phyloP scores from a whole-genome alignment of 2,329 filamentous ascomycete species.

The Paraconiothyrium sp. region DNA sequence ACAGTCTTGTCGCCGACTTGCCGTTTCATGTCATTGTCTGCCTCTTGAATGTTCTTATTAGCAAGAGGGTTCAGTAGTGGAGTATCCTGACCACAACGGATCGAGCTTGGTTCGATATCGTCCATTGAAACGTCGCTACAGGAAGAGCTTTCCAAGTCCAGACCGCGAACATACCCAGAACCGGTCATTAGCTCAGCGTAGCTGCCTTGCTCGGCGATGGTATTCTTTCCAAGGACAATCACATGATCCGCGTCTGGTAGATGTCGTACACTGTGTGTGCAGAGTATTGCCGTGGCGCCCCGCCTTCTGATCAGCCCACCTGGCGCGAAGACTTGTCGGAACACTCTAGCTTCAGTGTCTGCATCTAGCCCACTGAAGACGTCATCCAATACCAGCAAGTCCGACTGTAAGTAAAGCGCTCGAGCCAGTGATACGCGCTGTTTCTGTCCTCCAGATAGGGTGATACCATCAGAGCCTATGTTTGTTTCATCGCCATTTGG shows the following conservation, averaged over 20 bases:
- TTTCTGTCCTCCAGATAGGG: slow-evolving; percentile 60
- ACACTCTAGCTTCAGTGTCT: slow-evolving; percentile 57
- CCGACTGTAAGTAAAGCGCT: slow-evolving; percentile 57
- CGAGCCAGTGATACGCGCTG: slow-evolving; percentile 60
- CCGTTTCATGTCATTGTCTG: slow-evolving; percentile 11
- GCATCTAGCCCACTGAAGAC: slow-evolving; percentile 59
- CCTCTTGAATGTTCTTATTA: not conserved
- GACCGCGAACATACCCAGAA: slow-evolving; percentile 47
- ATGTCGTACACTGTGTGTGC: slow-evolving; percentile 24
- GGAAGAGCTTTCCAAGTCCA: slow-evolving; percentile 9
- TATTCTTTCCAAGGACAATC: slow-evolving; percentile 17
- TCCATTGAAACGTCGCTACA: not conserved
- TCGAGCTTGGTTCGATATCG: not conserved
- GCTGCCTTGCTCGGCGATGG: slow-evolving; percentile 39
- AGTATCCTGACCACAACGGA: not conserved
- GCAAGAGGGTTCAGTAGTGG: not conserved
- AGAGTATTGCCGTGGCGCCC: slow-evolving; percentile 28
- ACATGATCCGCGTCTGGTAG: slow-evolving; percentile 25
- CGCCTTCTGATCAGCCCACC: slow-evolving; percentile 52
- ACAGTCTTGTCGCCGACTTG: slow-evolving; percentile 24
- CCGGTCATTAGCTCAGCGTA: slow-evolving; percentile 40
- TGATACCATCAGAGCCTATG: slow-evolving; percentile 58
- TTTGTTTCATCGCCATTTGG: slow-evolving; percentile 45
- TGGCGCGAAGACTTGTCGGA: slow-evolving; percentile 53
- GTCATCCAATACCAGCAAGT: slow-evolving; percentile 59